Evolutionary conservation across 78 protist genomes (phyloP).

Genomic region (Pigoraptor vietnamica): DNA sequence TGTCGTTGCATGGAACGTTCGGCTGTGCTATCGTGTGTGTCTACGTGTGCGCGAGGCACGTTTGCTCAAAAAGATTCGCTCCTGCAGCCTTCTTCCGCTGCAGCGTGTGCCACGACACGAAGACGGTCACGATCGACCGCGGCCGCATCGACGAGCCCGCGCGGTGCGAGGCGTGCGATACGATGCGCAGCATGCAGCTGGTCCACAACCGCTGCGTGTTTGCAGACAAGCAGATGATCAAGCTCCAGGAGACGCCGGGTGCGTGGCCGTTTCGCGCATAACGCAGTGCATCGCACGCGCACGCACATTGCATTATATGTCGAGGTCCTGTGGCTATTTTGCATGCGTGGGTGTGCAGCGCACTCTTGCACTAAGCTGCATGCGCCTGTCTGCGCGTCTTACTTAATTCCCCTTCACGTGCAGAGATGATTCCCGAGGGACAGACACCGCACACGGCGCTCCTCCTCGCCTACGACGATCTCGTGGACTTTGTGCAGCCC

Average conservation of each 20-base stretch:
- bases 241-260: slow-evolving; percentile 92
- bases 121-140: slow-evolving; percentile 23
- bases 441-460: slow-evolving; percentile 57
- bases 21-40: too few relatives aligned
- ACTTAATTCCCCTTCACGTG: not conserved
- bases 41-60: too few relatives aligned
- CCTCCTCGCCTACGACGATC: slow-evolving; percentile 56
- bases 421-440: slow-evolving; percentile 44
- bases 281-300: too few relatives aligned
- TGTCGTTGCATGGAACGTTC: too few relatives aligned
- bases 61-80: too few relatives aligned
- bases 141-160: slow-evolving; percentile 80
- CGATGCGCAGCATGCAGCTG: slow-evolving; percentile 37
- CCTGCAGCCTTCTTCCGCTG: slow-evolving; percentile 55
- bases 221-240: slow-evolving; percentile 90
- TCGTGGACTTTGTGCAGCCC: slow-evolving; percentile 89
- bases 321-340: too few relatives aligned
- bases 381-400: not conserved
- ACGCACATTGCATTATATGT: too few relatives aligned
- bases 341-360: too few relatives aligned
- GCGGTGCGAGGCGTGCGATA: slow-evolving; percentile 55
- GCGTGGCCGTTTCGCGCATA: not conserved
- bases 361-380: too few relatives aligned
- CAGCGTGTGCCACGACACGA: slow-evolving; percentile 42
- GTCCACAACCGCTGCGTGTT: slow-evolving; percentile 91